Evolutionary conservation across 2,329 filamentous ascomycete genomes (phyloP).

Genomic region (Chaetomiaceae sp.): DNA sequence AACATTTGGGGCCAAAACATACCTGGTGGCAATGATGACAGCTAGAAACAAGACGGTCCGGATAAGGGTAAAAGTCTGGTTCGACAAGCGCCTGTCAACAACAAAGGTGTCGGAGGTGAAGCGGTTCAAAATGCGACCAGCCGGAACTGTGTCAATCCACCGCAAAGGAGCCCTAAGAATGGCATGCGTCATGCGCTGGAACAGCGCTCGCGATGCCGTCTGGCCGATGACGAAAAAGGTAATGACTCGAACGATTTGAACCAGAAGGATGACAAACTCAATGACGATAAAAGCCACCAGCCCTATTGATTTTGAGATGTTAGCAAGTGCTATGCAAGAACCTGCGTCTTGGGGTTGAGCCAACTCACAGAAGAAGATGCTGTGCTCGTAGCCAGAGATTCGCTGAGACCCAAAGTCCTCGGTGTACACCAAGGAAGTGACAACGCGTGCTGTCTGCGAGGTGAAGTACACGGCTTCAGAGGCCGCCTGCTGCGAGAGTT

Average conservation of each 20-base stretch:
- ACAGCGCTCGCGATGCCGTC: conserved; percentile 28
- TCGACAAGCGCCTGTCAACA: conserved; percentile 32
- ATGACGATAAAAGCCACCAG: conserved; percentile 28
- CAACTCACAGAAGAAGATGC: conserved; percentile 17
- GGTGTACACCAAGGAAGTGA: conserved; percentile 10
- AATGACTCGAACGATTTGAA: conserved; percentile 23
- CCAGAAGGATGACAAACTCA: conserved; percentile 23
- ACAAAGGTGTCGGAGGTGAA: conserved; percentile 36
- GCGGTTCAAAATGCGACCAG: conserved; percentile 38
- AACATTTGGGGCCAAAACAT: conserved; percentile 7
- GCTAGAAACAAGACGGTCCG: conserved; percentile 27
- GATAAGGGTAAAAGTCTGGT: conserved; percentile 27
- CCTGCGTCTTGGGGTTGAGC: background rate
- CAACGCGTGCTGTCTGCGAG: conserved; percentile 6
- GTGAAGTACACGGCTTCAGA: conserved; percentile 12
- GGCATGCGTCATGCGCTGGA: conserved; percentile 30
- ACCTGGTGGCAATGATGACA: conserved; percentile 34
- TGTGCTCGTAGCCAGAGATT: conserved; percentile 11
- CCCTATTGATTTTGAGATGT: conserved; percentile 15
- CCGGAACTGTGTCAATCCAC: conserved; percentile 36
- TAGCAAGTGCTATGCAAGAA: background rate
- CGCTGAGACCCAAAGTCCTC: conserved; percentile 6
- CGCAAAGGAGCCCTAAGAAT: conserved; percentile 36
- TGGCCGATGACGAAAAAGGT: conserved; percentile 28
- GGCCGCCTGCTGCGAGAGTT: conserved; percentile 27